Evolutionary conservation across 495 filamentous ascomycete genomes (phyloP).

Genomic region (Xanthoparmelia taractica): DNA sequence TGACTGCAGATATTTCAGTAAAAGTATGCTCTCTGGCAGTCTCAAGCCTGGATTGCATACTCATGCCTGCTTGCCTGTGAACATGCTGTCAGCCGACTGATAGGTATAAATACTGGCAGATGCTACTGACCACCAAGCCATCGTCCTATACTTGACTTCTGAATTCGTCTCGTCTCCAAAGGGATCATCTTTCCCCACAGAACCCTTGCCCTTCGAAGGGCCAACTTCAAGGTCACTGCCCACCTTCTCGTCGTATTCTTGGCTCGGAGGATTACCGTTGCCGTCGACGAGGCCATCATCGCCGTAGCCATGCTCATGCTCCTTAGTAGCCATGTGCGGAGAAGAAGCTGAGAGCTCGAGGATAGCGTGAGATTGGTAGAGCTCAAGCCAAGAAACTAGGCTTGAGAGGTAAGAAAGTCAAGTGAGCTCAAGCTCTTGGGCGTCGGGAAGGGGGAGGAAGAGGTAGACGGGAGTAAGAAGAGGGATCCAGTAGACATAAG

Average conservation of each 20-base stretch:
- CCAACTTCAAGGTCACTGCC: slow-evolving; percentile 11
- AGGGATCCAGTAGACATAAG: background rate
- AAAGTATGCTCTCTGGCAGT: background rate
- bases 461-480: background rate
- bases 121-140: slow-evolving; percentile 38
- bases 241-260: slow-evolving; percentile 11
- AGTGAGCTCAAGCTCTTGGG: background rate
- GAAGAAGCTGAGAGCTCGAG: background rate
- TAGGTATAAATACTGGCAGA: too few relatives aligned
- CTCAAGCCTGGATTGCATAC: background rate
- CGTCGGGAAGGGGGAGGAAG: too few relatives aligned
- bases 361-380: background rate
- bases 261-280: background rate
- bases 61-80: slow-evolving; percentile 33
- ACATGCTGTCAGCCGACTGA: background rate
- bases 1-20: slow-evolving; percentile 28
- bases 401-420: background rate
- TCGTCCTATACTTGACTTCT: slow-evolving; percentile 37
- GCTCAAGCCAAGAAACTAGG: background rate
- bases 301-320: background rate
- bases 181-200: slow-evolving; percentile 27
- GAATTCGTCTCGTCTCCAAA: slow-evolving; percentile 39
- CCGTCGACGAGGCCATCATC: background rate
- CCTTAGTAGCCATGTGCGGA: background rate
- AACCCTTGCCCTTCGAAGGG: background rate